Percentiles rank a stretch among this genome's conserved stretches.
phyloP scores from a whole-genome alignment of 2,329 filamentous ascomycete species.

The Juglanconis sp. region DNA sequence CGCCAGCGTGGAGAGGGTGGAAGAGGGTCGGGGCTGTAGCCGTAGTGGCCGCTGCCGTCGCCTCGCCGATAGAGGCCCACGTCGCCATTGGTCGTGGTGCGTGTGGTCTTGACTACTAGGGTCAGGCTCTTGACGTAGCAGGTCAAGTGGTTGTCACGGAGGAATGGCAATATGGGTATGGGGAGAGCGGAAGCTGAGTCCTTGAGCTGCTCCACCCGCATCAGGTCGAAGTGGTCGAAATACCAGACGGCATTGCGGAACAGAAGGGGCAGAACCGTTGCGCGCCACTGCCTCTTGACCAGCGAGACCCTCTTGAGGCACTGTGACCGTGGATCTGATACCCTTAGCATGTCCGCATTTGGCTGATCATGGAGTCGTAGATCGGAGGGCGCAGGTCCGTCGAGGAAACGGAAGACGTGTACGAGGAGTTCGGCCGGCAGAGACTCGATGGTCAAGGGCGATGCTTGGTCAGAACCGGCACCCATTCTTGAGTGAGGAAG shows the following conservation, averaged over 20 bases:
- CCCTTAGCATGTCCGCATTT: slow-evolving; percentile 32
- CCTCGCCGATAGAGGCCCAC: neutral
- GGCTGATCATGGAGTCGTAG: slow-evolving; percentile 48
- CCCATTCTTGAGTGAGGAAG: no score
- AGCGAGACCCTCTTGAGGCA: slow-evolving; percentile 55
- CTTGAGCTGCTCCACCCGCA: slow-evolving; percentile 22
- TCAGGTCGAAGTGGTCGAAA: slow-evolving; percentile 30
- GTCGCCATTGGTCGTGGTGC: slow-evolving; percentile 14
- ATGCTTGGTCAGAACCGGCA: neutral
- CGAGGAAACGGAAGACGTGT: slow-evolving; percentile 55
- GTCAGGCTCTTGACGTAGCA: slow-evolving; percentile 40
- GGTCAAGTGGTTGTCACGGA: slow-evolving; percentile 34
- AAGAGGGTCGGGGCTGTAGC: slow-evolving; percentile 1
- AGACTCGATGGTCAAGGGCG: slow-evolving; percentile 23
- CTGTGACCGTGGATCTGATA: slow-evolving; percentile 21
- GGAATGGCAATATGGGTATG: slow-evolving; percentile 38
- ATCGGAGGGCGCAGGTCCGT: slow-evolving; percentile 46
- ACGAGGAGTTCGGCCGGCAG: slow-evolving; percentile 62
- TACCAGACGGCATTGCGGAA: slow-evolving; percentile 54
- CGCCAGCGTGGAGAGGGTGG: neutral
- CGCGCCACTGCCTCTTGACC: slow-evolving; percentile 52
- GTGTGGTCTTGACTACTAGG: slow-evolving; percentile 26
- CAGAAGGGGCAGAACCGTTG: slow-evolving; percentile 49
- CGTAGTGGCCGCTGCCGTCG: slow-evolving; percentile 2
- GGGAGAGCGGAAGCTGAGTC: slow-evolving; percentile 19